Percentiles rank a stretch among this genome's conserved stretches.
Conservation (phyloP, 176 grass and related monocot genomes). For the Triticum dicoccoides region DNA sequence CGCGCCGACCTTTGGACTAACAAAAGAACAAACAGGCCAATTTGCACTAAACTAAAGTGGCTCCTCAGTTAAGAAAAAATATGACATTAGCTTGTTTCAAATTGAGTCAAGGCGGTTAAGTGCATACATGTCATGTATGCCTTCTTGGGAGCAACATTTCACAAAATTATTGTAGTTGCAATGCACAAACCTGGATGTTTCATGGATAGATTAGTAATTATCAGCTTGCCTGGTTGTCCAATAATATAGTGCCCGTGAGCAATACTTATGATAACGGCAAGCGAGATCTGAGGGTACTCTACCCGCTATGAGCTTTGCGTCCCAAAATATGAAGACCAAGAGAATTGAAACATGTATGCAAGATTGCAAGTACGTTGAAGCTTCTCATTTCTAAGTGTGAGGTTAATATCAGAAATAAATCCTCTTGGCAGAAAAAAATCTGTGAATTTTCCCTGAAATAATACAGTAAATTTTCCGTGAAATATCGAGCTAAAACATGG, state of each 20-base stretch:
- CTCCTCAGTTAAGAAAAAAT: not conserved
- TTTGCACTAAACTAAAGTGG: conserved; percentile 22
- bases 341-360: not conserved
- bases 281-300: too few species aligned
- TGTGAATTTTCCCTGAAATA: too few species aligned
- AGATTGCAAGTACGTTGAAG: conserved; percentile 26
- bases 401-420: not conserved
- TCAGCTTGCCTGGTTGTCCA: too few species aligned
- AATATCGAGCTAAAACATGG: not conserved
- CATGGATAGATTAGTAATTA: too few species aligned
- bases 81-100: not conserved
- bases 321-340: too few species aligned
- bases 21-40: not conserved
- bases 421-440: too few species aligned
- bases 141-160: not conserved
- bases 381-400: conserved; percentile 1
- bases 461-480: not conserved
- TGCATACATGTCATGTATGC: not conserved
- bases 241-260: too few species aligned
- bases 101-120: not conserved
- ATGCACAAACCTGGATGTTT: not conserved
- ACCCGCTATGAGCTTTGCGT: too few species aligned
- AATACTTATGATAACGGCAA: too few species aligned
- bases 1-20: not conserved
- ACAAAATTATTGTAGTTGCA: not conserved